Percentiles rank a stretch among this genome's conserved stretches.
Evolutionary conservation across 225 moss, liverwort and hornwort species (phyloP).

Genomic region (Straminergon stramineum): DNA sequence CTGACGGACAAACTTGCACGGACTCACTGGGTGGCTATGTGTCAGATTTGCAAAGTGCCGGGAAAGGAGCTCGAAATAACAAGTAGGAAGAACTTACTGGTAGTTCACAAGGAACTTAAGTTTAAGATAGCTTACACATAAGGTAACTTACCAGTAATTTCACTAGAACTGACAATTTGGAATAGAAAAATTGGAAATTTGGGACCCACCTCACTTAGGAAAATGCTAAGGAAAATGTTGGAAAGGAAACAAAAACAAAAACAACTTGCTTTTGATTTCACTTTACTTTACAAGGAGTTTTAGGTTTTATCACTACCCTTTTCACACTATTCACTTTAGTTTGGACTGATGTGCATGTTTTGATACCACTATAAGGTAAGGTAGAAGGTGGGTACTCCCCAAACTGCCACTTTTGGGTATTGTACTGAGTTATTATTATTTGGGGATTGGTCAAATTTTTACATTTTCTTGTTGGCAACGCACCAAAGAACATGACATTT

Average conservation of each 20-base stretch:
- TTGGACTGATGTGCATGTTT: neutral
- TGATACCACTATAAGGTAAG: neutral
- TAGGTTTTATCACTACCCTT: neutral
- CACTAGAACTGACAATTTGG: neutral
- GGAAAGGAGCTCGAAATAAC: neutral
- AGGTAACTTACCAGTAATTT: neutral
- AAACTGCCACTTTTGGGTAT: no score
- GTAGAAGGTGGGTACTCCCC: no score
- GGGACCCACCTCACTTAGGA: neutral
- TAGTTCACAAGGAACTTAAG: neutral
- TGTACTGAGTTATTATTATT: no score
- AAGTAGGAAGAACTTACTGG: neutral
- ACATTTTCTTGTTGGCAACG: no score
- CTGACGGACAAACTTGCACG: no score
- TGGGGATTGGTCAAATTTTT: no score
- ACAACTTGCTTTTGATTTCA: neutral
- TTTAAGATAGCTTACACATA: neutral
- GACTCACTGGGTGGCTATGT: neutral
- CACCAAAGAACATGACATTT: no score
- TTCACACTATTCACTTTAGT: no score
- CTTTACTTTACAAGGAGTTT: neutral
- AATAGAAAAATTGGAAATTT: neutral
- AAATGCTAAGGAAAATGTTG: neutral
- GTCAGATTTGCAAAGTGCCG: neutral
- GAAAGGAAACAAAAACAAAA: neutral